phyloP scores from a whole-genome alignment of 176 grass and related monocot genomes.

The Carex myosuroides region DNA sequence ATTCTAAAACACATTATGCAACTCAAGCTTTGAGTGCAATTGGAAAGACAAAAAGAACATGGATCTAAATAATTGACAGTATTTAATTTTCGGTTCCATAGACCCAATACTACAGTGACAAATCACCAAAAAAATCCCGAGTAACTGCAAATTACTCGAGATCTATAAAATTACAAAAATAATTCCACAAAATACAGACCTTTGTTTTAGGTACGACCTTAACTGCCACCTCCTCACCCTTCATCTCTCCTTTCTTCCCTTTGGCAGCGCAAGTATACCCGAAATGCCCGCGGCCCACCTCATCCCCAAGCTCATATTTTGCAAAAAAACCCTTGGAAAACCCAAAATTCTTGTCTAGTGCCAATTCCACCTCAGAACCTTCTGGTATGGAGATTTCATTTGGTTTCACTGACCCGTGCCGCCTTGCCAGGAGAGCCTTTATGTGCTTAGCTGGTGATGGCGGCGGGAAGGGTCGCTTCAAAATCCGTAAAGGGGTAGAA shows the following conservation, averaged over 20 bases:
- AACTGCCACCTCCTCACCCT: conserved; percentile 90
- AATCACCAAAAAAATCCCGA: neutral
- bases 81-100: neutral
- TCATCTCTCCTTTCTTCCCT: conserved; percentile 96
- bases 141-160: neutral
- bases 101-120: neutral
- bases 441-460: conserved; percentile 99
- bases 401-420: conserved; percentile 88
- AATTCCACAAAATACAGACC: conserved; percentile 37
- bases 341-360: conserved; percentile 90
- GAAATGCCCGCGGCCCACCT: conserved; percentile 95
- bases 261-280: conserved; percentile 89
- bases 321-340: conserved; percentile 95
- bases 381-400: conserved; percentile 94
- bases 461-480: conserved; percentile 93
- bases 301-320: conserved; percentile 90
- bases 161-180: conserved; percentile 18
- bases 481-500: conserved; percentile 60
- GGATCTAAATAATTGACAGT: neutral
- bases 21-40: neutral
- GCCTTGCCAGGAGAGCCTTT: conserved; percentile 77
- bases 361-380: conserved; percentile 68
- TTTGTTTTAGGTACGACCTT: conserved; percentile 98
- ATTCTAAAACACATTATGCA: neutral
- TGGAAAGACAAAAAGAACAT: neutral